These are phyloP conservation scores for Lachnellula hyalina DNA, from an alignment of 2,329 filamentous ascomycete genomes.

Conservation along the genomic window DNA sequence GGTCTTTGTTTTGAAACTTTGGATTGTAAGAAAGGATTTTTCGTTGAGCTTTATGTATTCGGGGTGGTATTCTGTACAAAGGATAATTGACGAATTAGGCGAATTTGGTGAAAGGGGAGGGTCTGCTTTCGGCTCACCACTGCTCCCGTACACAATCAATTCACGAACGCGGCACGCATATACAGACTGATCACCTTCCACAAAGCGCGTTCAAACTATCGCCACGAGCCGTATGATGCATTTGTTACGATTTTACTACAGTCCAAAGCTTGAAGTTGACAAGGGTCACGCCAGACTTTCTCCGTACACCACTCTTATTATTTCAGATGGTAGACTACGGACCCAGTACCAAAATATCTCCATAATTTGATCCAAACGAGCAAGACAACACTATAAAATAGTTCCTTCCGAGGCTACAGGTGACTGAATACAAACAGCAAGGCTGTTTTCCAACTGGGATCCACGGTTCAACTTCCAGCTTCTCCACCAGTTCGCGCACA, in stretches of 20 bases:
- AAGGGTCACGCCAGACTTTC: neutral
- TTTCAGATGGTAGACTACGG: neutral
- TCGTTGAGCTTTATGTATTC: slow-evolving; percentile 30
- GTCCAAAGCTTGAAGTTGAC: neutral
- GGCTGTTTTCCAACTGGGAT: slow-evolving; percentile 4
- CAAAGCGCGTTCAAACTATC: slow-evolving; percentile 4
- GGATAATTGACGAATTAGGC: slow-evolving; percentile 21
- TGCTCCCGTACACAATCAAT: slow-evolving; percentile 20
- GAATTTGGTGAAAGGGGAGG: slow-evolving; percentile 17
- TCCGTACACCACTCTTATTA: neutral
- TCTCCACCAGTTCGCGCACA: slow-evolving; percentile 30
- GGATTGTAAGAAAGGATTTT: slow-evolving; percentile 24
- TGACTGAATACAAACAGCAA: slow-evolving; percentile 20
- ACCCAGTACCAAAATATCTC: slow-evolving; percentile 7
- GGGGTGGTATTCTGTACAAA: slow-evolving; percentile 14
- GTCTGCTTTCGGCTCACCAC: slow-evolving; percentile 29
- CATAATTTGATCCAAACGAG: slow-evolving; percentile 1
- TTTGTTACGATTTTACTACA: neutral
- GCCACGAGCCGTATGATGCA: no score
- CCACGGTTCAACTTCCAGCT: slow-evolving; percentile 7
- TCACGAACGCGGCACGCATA: slow-evolving; percentile 3
- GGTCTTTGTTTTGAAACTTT: slow-evolving; percentile 27
- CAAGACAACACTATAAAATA: slow-evolving; percentile 14
- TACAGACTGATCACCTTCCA: neutral
- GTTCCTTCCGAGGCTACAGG: slow-evolving; percentile 21